phyloP scores from a whole-genome alignment of 2,329 filamentous ascomycete genomes.

The Ophiocordyceps unilateralis region DNA sequence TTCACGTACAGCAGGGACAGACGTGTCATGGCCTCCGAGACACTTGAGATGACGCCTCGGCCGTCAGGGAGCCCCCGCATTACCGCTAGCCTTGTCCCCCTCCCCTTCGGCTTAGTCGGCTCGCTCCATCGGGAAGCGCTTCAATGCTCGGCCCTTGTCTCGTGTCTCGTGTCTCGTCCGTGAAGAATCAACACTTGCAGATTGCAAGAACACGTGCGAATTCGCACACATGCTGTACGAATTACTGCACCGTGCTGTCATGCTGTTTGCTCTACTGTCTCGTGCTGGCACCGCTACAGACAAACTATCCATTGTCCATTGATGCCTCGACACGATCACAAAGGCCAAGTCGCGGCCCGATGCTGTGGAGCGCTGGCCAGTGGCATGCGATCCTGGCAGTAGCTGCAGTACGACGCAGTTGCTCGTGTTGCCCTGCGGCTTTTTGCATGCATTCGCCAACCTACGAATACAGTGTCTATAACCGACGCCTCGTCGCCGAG shows the following conservation, averaged over 20 bases:
- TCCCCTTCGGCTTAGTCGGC: background rate
- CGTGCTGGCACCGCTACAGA: no score
- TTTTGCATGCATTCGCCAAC: background rate
- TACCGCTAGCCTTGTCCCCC: conserved; percentile 1
- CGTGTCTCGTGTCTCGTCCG: background rate
- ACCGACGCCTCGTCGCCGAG: no score
- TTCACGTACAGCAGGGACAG: background rate
- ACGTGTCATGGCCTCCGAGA: conserved; percentile 1
- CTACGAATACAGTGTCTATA: background rate
- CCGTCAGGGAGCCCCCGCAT: background rate
- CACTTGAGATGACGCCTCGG: conserved; percentile 3
- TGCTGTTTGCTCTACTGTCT: background rate
- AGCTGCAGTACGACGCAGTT: background rate
- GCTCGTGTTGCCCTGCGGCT: background rate
- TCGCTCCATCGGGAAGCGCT: background rate
- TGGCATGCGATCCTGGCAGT: background rate
- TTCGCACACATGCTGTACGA: background rate
- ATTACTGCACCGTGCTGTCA: background rate
- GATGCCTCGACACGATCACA: background rate
- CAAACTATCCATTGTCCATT: no score
- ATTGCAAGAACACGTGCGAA: background rate
- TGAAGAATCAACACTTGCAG: background rate
- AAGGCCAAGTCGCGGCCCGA: background rate
- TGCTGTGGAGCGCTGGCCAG: background rate
- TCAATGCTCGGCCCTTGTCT: background rate